phyloP scores from a whole-genome alignment of 2,329 filamentous ascomycete species.

The Geosmithia morbida region DNA sequence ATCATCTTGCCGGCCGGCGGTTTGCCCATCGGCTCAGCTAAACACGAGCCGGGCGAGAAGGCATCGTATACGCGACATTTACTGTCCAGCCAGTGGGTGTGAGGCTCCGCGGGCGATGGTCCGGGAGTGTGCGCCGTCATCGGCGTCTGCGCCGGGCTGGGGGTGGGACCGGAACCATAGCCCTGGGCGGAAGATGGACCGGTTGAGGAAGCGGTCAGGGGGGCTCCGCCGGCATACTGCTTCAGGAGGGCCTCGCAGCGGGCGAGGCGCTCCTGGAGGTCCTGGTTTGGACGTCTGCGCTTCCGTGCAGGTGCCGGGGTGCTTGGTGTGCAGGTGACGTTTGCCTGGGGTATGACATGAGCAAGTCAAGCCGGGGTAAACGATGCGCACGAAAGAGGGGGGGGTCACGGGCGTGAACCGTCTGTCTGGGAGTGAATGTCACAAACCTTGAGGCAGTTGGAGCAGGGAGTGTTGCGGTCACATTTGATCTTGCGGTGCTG shows the following conservation, averaged over 20 bases:
- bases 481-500: constrained; percentile 51
- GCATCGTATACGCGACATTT: not conserved
- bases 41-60: not conserved
- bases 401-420: not conserved
- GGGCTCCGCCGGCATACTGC: constrained; percentile 33
- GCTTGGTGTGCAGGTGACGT: constrained; percentile 43
- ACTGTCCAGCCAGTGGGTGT: not conserved
- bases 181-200: not conserved
- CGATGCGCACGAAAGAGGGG: not conserved
- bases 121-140: constrained; percentile 8
- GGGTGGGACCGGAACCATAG: not conserved
- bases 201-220: not conserved
- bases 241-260: constrained; percentile 44
- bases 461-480: constrained; percentile 42
- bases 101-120: not conserved
- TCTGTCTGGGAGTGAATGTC: not conserved
- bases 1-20: constrained; percentile 34
- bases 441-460: constrained; percentile 44
- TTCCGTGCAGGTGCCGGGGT: constrained; percentile 46
- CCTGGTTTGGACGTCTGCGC: constrained; percentile 43
- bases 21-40: constrained; percentile 2
- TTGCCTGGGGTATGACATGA: constrained; percentile 25
- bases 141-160: constrained; percentile 4
- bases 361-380: not conserved
- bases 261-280: constrained; percentile 44